phyloP scores from a whole-genome alignment of 2,329 filamentous ascomycete genomes.

The Blastomyces percursus region DNA sequence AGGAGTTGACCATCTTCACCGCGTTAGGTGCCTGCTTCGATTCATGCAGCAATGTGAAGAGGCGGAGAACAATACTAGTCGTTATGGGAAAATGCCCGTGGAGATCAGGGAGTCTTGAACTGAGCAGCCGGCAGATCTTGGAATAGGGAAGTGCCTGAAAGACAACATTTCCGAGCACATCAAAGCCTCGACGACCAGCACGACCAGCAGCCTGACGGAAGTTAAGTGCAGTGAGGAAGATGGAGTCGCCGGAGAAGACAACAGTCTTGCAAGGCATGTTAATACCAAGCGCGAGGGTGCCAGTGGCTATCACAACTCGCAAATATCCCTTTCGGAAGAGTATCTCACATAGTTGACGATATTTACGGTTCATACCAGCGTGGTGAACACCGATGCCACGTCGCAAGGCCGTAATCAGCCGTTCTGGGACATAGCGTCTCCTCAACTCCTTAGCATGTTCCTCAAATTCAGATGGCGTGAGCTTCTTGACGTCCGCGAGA shows the following conservation, averaged over 20 bases:
- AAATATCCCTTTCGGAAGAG: constrained; percentile 63
- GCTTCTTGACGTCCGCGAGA: constrained; percentile 53
- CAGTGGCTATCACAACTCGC: constrained; percentile 61
- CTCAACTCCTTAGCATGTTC: constrained; percentile 43
- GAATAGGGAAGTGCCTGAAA: constrained; percentile 55
- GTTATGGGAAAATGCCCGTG: constrained; percentile 70
- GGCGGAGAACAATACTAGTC: constrained; percentile 57
- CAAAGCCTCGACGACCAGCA: constrained; percentile 69
- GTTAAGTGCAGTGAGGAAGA: constrained; percentile 63
- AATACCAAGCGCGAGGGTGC: constrained; percentile 65
- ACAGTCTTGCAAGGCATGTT: constrained; percentile 80
- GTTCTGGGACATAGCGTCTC: constrained; percentile 40
- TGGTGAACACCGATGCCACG: constrained; percentile 69
- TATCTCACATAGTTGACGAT: constrained; percentile 60
- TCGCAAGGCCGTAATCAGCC: constrained; percentile 50
- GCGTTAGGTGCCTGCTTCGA: constrained; percentile 55
- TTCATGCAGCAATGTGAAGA: constrained; percentile 56
- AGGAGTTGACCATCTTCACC: constrained; percentile 49
- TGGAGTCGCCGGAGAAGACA: constrained; percentile 61
- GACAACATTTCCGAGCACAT: constrained; percentile 69
- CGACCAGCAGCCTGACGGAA: constrained; percentile 67
- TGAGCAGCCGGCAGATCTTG: constrained; percentile 58
- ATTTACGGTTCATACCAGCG: constrained; percentile 66
- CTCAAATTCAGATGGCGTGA: constrained; percentile 49
- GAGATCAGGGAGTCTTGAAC: constrained; percentile 60